Conservation (phyloP, 352 stramenopile genomes). For the Thalassiosira exigua region DNA sequence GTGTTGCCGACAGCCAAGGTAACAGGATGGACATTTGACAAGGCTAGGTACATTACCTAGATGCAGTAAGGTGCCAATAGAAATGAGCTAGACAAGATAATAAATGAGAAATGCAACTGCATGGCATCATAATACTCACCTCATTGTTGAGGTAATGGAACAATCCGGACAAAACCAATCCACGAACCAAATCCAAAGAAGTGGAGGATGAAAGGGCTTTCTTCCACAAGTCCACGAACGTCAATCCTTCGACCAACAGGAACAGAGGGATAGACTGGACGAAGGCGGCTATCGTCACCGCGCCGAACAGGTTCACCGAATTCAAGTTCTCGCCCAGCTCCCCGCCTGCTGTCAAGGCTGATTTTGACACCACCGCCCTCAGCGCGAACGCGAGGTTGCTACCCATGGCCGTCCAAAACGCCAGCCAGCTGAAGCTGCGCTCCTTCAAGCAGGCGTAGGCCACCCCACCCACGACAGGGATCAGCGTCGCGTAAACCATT, state of each 20-base stretch:
- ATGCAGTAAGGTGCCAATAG: too few species aligned
- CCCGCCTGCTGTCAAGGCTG: conserved; percentile 60
- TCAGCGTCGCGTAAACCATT: conserved; percentile 82
- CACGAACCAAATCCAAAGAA: conserved; percentile 37
- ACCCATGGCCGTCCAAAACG: conserved; percentile 85
- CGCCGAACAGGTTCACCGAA: conserved; percentile 86
- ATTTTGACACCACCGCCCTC: conserved; percentile 86
- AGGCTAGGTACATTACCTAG: conserved; percentile 88
- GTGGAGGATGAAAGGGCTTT: conserved; percentile 51
- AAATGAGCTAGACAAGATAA: too few species aligned
- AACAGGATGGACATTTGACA: conserved; percentile 85
- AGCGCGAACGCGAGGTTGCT: conserved; percentile 87
- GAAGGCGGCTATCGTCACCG: conserved; percentile 83
- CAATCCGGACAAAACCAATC: conserved; percentile 79
- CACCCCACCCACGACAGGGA: conserved; percentile 87
- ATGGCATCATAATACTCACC: too few species aligned
- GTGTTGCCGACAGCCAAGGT: conserved; percentile 88
- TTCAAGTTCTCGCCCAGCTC: conserved; percentile 73
- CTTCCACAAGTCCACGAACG: conserved; percentile 62
- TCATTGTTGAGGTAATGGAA: conserved; percentile 90
- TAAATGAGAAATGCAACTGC: too few species aligned
- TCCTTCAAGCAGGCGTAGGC: conserved; percentile 86
- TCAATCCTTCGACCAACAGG: conserved; percentile 70
- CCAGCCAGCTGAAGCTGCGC: conserved; percentile 86
- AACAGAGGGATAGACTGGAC: conserved; percentile 81